These are phyloP conservation scores for Parafenestella ontariensis DNA, from an alignment of 2,329 filamentous ascomycete species.

Conservation along the genomic window DNA sequence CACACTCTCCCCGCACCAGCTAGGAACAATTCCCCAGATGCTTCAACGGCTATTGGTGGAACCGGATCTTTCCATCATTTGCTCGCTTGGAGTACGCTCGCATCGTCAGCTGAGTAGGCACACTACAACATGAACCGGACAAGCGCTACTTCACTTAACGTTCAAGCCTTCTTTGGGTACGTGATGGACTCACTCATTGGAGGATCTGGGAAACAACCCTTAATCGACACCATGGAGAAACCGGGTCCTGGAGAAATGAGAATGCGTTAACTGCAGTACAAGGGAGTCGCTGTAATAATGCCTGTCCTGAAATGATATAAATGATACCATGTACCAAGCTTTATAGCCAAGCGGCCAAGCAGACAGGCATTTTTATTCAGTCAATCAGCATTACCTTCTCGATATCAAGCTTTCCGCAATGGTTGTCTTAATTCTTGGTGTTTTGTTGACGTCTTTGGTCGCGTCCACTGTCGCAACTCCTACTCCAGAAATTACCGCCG, in stretches of 20 bases:
- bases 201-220: slow-evolving; percentile 18
- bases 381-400: slow-evolving; percentile 8
- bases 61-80: background rate
- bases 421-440: slow-evolving; percentile 21
- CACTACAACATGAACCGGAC: background rate
- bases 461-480: slow-evolving; percentile 31
- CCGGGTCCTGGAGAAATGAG: slow-evolving; percentile 2
- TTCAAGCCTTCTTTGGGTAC: background rate
- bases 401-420: slow-evolving; percentile 13
- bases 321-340: slow-evolving; percentile 16
- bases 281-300: background rate
- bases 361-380: slow-evolving; percentile 9
- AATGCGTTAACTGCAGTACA: background rate
- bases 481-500: slow-evolving; percentile 29
- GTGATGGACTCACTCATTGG: background rate
- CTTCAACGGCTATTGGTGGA: background rate
- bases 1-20: background rate
- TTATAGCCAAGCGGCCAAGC: slow-evolving; percentile 14
- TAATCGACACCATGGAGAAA: slow-evolving; percentile 15
- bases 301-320: slow-evolving; percentile 5
- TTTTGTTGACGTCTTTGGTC: slow-evolving; percentile 24
- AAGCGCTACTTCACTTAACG: background rate
- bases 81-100: background rate
- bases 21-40: background rate
- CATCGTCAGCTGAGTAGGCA: background rate